Evolutionary conservation across 495 filamentous ascomycete species (phyloP).

Genomic region (Immersiella caudata): DNA sequence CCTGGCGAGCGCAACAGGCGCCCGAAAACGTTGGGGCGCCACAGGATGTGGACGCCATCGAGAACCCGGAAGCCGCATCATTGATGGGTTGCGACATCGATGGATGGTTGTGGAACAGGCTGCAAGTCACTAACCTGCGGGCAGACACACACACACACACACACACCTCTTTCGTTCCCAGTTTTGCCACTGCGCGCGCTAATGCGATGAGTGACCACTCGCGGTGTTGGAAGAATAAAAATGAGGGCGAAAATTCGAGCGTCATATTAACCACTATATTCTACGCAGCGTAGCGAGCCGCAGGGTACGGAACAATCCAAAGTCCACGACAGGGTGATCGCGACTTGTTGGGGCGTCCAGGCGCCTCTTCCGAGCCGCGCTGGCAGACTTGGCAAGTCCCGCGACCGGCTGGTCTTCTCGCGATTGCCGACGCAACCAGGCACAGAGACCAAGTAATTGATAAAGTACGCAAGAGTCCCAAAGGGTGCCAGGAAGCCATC

Average conservation of each 20-base stretch:
- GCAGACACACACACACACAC: conserved; percentile 4
- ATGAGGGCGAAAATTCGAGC: background rate
- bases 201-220: conserved; percentile 9
- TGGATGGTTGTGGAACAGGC: background rate
- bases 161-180: background rate
- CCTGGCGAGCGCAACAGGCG: background rate
- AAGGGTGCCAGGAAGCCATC: background rate
- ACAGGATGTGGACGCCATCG: background rate
- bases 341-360: background rate
- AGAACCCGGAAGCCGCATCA: background rate
- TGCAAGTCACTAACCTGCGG: background rate
- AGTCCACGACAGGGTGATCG: conserved; percentile 2
- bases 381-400: background rate
- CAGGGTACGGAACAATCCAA: conserved; percentile 18
- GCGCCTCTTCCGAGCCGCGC: background rate
- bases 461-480: background rate
- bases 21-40: background rate
- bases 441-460: background rate
- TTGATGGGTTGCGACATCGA: background rate
- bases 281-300: conserved; percentile 30
- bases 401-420: background rate
- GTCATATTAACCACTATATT: conserved; percentile 31
- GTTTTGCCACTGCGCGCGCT: conserved; percentile 19
- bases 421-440: background rate
- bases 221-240: conserved; percentile 6